These are phyloP conservation scores for Fraxinus pennsylvanica DNA, from an alignment of 257 asterid genomes.

Conservation along the genomic window DNA sequence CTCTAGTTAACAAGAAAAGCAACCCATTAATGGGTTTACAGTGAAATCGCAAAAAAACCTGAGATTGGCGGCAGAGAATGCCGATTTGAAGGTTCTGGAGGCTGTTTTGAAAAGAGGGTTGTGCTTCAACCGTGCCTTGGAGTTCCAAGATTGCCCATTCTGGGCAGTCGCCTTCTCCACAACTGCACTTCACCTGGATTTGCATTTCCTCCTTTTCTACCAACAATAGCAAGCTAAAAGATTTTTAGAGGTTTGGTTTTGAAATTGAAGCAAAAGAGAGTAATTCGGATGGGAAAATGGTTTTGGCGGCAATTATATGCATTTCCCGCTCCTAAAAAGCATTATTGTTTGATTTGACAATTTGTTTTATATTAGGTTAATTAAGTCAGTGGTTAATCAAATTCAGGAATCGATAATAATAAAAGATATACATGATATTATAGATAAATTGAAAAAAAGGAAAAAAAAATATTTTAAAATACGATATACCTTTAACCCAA, in stretches of 20 bases:
- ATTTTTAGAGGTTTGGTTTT: constrained; percentile 21
- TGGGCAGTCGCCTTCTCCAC: constrained; percentile 75
- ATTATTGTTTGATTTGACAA: not conserved
- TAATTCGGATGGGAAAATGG: not conserved
- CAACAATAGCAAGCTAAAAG: not conserved
- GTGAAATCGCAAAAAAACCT: constrained; percentile 41
- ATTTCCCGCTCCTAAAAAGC: not conserved
- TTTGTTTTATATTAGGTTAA: no score
- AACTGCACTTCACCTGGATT: constrained; percentile 80
- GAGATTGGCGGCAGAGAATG: constrained; percentile 83
- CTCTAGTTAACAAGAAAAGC: not conserved
- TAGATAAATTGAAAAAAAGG: no score
- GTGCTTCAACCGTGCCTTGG: constrained; percentile 86
- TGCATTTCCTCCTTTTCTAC: constrained; percentile 42
- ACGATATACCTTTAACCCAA: no score
- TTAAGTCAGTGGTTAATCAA: no score
- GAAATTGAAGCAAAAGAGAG: not conserved
- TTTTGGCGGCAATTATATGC: constrained; percentile 31
- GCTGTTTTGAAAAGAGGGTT: constrained; percentile 54
- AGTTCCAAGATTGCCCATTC: constrained; percentile 95
- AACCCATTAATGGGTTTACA: not conserved
- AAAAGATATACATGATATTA: no score
- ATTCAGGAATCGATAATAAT: no score
- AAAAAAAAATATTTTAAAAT: no score
- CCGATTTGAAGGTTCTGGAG: constrained; percentile 81